Evolutionary conservation across 2,329 filamentous ascomycete genomes (phyloP), one percentile per base, ranked within the genome.

Genomic region (Fusarium brachygibbosum): DNA sequence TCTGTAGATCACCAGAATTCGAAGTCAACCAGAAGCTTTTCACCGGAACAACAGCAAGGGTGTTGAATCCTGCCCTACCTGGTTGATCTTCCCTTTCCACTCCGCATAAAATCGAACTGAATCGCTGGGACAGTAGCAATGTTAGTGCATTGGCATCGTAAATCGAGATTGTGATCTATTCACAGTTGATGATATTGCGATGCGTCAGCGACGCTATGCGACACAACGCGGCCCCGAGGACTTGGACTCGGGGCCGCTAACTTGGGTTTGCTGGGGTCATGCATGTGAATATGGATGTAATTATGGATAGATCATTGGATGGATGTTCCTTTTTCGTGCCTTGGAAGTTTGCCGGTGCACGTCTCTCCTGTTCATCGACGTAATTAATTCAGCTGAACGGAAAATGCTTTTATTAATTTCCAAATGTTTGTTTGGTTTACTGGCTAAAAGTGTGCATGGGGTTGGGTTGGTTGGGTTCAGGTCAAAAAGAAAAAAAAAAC

Each of bases 111-210:
- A 68, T 58, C 61, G 61, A 58, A 45, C 50, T 58, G 21, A 65
- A 65, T 65, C 58, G 64, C 44, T 42, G 48, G 53, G 44, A 55
- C 63, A 49, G 28, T 51, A 29, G 19, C 29, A 25, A 23, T 19
- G 21, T 5, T 25, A 21, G 8, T 12, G 13, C 28, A 49, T 48
- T 49, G 23, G 21, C 41, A 56, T 55, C 38, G 38, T 40, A 38
- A 63, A 70, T 69, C 62, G 66, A 67, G 66, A 70, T 69, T 67
- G 42, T 51, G 48, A 51, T 60, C 44, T 38, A 45, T 63, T 63
- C 40, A 37, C 46, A 19, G 23, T 51, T 38, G 8, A 17, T 51
- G 48, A 40, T 40, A 61, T 50, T 62, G 32, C 41, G 60, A 44
- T 58, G 69, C 66, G 42, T 66, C 60, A 66, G 41, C 52, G 40